Evolutionary conservation across 805 yeast species (phyloP).

Genomic region (Saturnispora ahearnii): DNA sequence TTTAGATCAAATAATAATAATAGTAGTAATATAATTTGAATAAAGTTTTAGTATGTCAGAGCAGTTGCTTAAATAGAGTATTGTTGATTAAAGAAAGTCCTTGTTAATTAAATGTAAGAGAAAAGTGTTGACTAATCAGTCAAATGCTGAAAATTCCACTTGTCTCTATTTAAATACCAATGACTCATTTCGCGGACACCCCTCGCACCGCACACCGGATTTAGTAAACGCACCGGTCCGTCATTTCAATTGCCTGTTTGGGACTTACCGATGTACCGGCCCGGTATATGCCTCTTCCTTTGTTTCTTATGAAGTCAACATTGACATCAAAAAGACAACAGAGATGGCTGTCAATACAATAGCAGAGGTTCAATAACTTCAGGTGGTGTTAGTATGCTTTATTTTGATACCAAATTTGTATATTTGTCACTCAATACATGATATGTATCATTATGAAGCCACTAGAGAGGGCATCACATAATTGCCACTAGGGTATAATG

Average conservation of each 20-base stretch:
- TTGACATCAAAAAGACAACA: no score
- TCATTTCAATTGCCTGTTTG: background rate
- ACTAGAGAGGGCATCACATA: no score
- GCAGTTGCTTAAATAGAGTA: slow-evolving; percentile 6
- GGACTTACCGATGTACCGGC: background rate
- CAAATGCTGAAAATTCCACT: background rate
- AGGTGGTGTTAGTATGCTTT: no score
- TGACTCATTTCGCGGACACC: slow-evolving; percentile 5
- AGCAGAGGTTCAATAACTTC: no score
- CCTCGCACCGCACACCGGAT: slow-evolving; percentile 4
- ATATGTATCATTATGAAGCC: no score
- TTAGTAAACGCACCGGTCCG: background rate
- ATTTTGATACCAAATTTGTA: no score
- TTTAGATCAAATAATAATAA: background rate
- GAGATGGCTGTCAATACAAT: no score
- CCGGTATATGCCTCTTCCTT: background rate
- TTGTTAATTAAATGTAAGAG: background rate
- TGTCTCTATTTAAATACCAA: background rate
- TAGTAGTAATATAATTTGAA: background rate
- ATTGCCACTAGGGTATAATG: no score
- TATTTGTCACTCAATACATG: no score
- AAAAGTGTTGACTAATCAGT: background rate
- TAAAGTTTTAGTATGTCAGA: background rate
- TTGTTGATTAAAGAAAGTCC: background rate
- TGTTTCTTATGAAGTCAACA: no score